Evolutionary conservation across 2,329 filamentous ascomycete genomes (phyloP), one percentile per base, ranked within the genome.

Genomic region (Canariomyces notabilis): DNA sequence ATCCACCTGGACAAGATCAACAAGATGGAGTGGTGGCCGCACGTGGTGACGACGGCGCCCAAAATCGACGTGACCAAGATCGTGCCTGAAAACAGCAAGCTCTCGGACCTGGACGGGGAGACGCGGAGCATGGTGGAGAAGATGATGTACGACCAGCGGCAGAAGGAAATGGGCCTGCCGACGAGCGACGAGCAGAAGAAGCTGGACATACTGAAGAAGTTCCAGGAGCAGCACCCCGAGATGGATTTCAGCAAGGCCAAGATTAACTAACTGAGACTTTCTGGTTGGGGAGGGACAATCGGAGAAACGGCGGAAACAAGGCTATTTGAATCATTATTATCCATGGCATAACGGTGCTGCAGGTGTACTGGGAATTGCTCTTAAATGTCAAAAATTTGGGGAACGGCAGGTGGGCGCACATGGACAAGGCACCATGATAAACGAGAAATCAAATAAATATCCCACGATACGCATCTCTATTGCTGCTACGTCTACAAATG

Each of bases 71-170:
- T 94, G 29, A 83, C 84, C 59, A 96, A 95, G 74, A 97, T 98
- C 68, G 80, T 83, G 64, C 93, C 93, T 18, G 93, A 97, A 70
- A 90, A 85, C 64, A 90, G 85, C 64, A 95, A 89, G 67, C 75
- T 98, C 61, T 83, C 86, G 47, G 93, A 98, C 66, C 74, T 98
- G 57, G 91, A 97, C 63, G 93, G 93, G 51, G 87, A 95, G 75
- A 98, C 93, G 44, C 80, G 93, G 54, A 80, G 83, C 49, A 97
- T 98, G 91, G 93, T 98, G 36, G 93, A 98, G 81, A 98, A 98
- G 80, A 98, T 98, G 93, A 98, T 98, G 93, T 98, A 79, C 61
- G 93, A 98, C 72, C 93, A 98, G 76, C 77, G 87, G 57, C 90
- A 97, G 73, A 98, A 98, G 80, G 90, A 97, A 73, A 74, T 79